Conservation (phyloP, 2,329 filamentous ascomycete genomes). For the Botrytis medusae region DNA sequence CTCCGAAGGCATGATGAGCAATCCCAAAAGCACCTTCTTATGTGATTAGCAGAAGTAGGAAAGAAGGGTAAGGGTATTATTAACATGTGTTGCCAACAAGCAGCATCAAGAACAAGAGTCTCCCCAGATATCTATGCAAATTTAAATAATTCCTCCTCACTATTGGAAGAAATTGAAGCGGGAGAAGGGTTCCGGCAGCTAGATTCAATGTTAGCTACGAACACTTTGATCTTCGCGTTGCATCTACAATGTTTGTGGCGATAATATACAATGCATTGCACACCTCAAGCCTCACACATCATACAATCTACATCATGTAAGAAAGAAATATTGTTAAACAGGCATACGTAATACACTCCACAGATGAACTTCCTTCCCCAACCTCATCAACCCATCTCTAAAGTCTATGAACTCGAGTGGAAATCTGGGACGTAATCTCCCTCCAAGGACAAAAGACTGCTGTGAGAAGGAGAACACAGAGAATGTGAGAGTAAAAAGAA, state of each 20-base stretch:
- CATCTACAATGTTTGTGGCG: not conserved
- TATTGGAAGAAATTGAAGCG: conserved; percentile 14
- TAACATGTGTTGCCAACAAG: conserved; percentile 8
- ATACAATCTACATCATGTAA: not conserved
- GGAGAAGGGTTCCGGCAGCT: conserved; percentile 18
- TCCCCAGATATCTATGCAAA: not conserved
- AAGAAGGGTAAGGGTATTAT: not conserved
- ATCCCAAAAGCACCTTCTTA: conserved; percentile 7
- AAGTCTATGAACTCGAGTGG: not conserved
- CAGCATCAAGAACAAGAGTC: not conserved
- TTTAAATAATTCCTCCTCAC: conserved; percentile 1
- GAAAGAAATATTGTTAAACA: not conserved
- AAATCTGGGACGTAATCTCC: not conserved
- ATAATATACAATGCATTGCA: not conserved
- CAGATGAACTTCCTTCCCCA: conserved; percentile 8
- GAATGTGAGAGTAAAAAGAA: conserved; percentile 7
- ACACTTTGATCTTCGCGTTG: not conserved
- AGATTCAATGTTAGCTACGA: not conserved
- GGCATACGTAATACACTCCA: conserved; percentile 20
- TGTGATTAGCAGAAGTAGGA: not conserved
- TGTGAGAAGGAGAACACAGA: conserved; percentile 6
- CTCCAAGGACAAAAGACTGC: not conserved
- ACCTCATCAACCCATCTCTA: not conserved
- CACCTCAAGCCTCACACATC: no score
- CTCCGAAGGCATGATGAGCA: conserved; percentile 4